Evolutionary conservation across 768 basidiomycete species (phyloP), one percentile per base, ranked within the genome.

Genomic region (Hydnomerulius pinastri): DNA sequence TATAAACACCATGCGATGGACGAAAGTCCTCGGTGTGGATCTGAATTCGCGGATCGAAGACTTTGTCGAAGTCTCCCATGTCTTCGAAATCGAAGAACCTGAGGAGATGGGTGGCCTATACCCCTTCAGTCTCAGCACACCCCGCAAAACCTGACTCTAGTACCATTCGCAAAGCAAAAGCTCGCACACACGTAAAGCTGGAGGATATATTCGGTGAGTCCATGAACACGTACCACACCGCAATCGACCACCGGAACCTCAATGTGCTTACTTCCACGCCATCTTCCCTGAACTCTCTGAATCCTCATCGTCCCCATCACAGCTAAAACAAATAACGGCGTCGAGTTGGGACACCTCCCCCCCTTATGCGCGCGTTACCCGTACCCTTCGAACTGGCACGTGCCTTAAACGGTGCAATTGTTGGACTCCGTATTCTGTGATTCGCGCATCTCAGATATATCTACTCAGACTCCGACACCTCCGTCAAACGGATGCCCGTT

Each of bases 1-100:
- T 13, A 80, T 98, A 45, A 99, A 98, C 65, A 98, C 91, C 0
- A 95, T 96, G 84, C 95, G 96, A 2, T 99, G 96, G 96, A 81
- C 81, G 5, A 98, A 95, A 65, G 96, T 96, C 6, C 81, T 97
- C 3, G 96, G 96, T 3, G 86, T 83, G 13, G 90, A 96, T 58
- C 71, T 98, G 10, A 80, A 83, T 2, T 65, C 64, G 12, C 80
- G 79, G 54, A 86, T 99, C 41, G 86, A 94, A 57, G 78, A 78
- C 8, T 70, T 84, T 28, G 70, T 83, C 5, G 73, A 79, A 18
- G 81, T 90, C 81, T 68, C 61, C 4, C 54, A 70, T 36, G 43
- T 54, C 7, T 64, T 69, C 28, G 55, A 59, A 15, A 53, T 69
- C 1, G 55, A 56, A 7, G 59, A 53, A 6, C 15, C 40, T 2